A percentile compares a stretch with the other conserved stretches of the same genome.
Evolutionary conservation across 768 basidiomycete genomes (phyloP).

Genomic region (Boletus huronensis): DNA sequence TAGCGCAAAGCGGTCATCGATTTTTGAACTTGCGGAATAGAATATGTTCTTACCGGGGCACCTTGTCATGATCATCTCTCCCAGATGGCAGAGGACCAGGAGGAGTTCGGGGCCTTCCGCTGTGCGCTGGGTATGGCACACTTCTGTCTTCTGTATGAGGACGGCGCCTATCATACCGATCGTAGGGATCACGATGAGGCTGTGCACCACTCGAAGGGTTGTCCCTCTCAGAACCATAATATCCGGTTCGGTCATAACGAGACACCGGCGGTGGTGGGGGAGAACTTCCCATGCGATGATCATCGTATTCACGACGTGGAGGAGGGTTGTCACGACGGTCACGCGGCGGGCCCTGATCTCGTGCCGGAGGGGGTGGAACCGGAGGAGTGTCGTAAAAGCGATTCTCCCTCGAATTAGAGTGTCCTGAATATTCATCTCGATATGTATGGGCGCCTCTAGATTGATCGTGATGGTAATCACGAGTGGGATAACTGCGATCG

Average conservation of each 20-base stretch:
- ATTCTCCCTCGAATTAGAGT: constrained; percentile 45
- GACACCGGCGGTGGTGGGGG: constrained; percentile 44
- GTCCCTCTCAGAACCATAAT: constrained; percentile 37
- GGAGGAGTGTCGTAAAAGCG: constrained; percentile 54
- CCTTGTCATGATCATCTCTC: constrained; percentile 61
- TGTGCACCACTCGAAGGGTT: constrained; percentile 43
- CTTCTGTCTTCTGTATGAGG: constrained; percentile 42
- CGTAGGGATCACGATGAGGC: constrained; percentile 50
- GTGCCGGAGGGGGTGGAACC: constrained; percentile 36
- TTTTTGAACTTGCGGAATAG: background rate
- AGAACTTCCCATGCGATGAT: constrained; percentile 57
- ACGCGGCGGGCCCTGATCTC: constrained; percentile 62
- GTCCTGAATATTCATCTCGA: constrained; percentile 55
- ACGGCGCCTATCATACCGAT: constrained; percentile 55
- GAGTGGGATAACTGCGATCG: constrained; percentile 51
- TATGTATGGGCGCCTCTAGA: constrained; percentile 38
- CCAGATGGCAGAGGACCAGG: constrained; percentile 55
- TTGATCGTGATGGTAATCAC: constrained; percentile 48
- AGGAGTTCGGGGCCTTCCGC: constrained; percentile 51
- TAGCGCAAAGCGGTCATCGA: background rate
- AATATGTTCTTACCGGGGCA: constrained; percentile 45
- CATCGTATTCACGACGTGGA: constrained; percentile 63
- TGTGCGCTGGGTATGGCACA: constrained; percentile 40
- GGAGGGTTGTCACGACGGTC: constrained; percentile 65
- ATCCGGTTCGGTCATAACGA: constrained; percentile 49